Evolutionary conservation across 495 filamentous ascomycete genomes (phyloP), one percentile per base, ranked within the genome.

Genomic region (Pseudomonodictys pantanalensis): DNA sequence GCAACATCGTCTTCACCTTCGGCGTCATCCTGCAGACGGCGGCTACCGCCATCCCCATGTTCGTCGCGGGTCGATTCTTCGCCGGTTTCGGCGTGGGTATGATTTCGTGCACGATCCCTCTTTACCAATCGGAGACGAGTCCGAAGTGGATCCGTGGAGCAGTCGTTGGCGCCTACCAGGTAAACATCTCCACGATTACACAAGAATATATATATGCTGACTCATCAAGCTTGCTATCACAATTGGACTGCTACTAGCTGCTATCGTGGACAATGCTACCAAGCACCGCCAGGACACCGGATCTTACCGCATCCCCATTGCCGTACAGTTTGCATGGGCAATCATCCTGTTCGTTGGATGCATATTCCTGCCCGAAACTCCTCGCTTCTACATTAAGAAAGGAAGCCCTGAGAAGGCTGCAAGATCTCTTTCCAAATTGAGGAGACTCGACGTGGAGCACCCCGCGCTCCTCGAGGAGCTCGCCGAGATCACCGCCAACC

Each of bases 1-100:
- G 58, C 5, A 78, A 72, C 25, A 65, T 76, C 29, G 80, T 95
- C 48, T 95, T 93, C 73, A 81, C 76, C 58, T 65, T 93, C 41
- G 91, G 91, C 65, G 90, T 93, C 42, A 81, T 87, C n/a, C 76
- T 95, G 10, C 90, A 96, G 70, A 87, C 85, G 6, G 83, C 79
- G 6, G 73, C 88, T n/a, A 73, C 69, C 12, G 46, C 26, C 7
- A 69, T 67, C 17, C 68, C 71, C 12, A 52, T 72, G 50, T 75
- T 76, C 52, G 63, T 72, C 22, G 73, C 71, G 28, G 73, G 73
- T 11, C 62, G 73, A 10, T 76, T 73, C 67, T 72, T 76, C 42
- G 73, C 73, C 24, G 73, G 73, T 32, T 70, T 66, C 26, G 73
- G 73, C 43, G 73, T 75, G 4, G 73, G 73, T 41, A 58, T 74